A percentile compares a stretch with the other conserved stretches of the same genome.
Evolutionary conservation across 352 stramenopile genomes (phyloP).

Genomic region (Phytopythium boreale): DNA sequence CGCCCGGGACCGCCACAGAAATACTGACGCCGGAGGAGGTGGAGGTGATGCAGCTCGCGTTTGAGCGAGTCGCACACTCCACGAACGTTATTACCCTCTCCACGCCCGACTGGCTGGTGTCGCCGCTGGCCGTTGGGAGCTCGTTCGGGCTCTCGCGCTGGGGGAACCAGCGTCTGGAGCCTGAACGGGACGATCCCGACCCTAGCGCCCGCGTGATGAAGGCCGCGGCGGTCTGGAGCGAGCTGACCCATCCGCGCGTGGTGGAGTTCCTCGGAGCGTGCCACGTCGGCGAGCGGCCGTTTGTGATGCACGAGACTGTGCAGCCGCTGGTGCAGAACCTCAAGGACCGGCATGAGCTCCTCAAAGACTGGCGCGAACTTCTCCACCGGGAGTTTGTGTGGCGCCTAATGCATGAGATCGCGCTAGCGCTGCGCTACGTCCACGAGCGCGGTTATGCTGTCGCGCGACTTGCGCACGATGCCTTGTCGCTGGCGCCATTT

Average conservation of each 20-base stretch:
- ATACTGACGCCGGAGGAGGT: neutral
- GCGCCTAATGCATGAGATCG: neutral
- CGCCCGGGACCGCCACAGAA: neutral
- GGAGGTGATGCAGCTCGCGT: neutral
- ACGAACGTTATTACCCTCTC: neutral
- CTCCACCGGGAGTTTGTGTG: neutral
- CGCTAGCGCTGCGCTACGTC: slow-evolving; percentile 1
- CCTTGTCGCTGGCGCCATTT: neutral
- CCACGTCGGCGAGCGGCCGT: neutral
- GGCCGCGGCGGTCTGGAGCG: neutral
- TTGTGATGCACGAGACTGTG: neutral
- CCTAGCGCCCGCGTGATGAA: neutral
- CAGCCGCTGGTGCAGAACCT: neutral
- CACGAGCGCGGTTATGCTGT: neutral
- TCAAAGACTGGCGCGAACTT: neutral
- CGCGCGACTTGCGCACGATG: neutral
- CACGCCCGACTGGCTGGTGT: neutral
- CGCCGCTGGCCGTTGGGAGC: neutral
- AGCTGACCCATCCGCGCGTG: neutral
- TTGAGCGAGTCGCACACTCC: neutral
- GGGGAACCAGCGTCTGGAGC: neutral
- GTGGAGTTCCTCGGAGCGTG: slow-evolving; percentile 4
- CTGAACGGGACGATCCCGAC: neutral
- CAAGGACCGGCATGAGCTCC: neutral
- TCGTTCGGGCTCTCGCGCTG: neutral